Evolutionary conservation across 2,329 filamentous ascomycete genomes (phyloP), one percentile per base, ranked within the genome.

Genomic region (Neofusicoccum parvum): DNA sequence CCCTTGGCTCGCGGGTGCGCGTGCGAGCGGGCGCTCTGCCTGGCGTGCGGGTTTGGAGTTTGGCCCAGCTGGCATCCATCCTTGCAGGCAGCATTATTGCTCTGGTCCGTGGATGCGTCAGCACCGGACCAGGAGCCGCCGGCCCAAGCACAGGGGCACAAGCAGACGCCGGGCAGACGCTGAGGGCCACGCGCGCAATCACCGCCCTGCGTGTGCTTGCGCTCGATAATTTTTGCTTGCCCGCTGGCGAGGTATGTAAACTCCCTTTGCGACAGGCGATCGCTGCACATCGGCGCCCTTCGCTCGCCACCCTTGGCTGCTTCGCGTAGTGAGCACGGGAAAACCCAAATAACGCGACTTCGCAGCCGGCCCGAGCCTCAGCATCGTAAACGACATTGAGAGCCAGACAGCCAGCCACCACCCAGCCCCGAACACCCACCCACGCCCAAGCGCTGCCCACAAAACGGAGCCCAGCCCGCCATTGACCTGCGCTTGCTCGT

Each of bases 401-500:
- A 32, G 32, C 62, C 15, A 27, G 11, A 10, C 39, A 10, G 27
- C 62, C 62, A 48, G 32, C 62, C 62, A 54, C 39, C 49, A n/a
- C 62, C 50, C 60, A 63, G 48, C 60, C 60, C 48, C 60, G 39
- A 10, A 17, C 54, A 20, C 34, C 41, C 17, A 14, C 48, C 62
- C 17, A 56, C 62, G 15, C 27, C 41, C 27, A 5, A 32, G 27
- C 27, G 27, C 39, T 1, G 9, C 41, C 41, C n/a, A n/a, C 48
- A 15, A 10, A 32, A 32, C 27, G 27, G 27, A 32, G 6, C 27
- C 27, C 27, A 32, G 6, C 27, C 27, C 5, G 5, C 69, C 67
- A 67, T 72, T 74, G 67, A 72, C 67, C 23, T 48, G 51, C 54
- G 17, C 53, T 43, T 51, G 51, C 62, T 39, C 51, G 51, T 63